These are phyloP conservation scores for Arthrobotrys musiformis DNA, from an alignment of 2,329 filamentous ascomycete species.

Conservation along the genomic window DNA sequence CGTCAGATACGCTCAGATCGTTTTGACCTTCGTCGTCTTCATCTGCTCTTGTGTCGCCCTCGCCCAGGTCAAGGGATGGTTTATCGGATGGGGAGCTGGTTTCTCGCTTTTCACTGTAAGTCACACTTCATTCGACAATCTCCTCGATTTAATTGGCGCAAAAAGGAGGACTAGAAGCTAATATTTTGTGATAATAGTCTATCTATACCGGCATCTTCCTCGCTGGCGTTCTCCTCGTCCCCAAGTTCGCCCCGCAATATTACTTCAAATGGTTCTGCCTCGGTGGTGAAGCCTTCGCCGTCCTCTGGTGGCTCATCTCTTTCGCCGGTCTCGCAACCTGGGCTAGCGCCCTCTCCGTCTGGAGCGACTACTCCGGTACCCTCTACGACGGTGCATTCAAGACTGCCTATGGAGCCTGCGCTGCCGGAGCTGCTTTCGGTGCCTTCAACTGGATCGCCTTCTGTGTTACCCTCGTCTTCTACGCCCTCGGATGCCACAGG, in stretches of 20 bases:
- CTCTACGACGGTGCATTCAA: not conserved
- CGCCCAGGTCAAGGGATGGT: conserved; percentile 8
- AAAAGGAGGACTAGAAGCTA: not conserved
- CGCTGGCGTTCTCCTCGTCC: conserved; percentile 48
- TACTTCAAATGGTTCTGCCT: conserved; percentile 56
- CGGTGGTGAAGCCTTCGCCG: conserved; percentile 49
- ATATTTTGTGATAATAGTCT: conserved; percentile 11
- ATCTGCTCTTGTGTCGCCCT: conserved; percentile 50
- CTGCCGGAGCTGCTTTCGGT: conserved; percentile 49
- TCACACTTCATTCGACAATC: not conserved
- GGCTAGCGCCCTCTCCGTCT: conserved; percentile 27
- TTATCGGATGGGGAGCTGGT: conserved; percentile 51
- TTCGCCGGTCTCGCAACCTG: conserved; percentile 51
- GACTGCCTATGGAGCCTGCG: conserved; percentile 44
- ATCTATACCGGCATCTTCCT: conserved; percentile 52
- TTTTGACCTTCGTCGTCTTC: conserved; percentile 54
- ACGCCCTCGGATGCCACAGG: conserved; percentile 47
- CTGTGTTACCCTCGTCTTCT: conserved; percentile 51
- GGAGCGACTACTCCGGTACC: not conserved
- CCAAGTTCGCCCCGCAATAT: conserved; percentile 40
- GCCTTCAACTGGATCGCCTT: conserved; percentile 54
- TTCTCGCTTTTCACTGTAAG: conserved; percentile 54
- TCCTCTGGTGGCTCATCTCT: conserved; percentile 54
- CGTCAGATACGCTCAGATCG: conserved; percentile 54
- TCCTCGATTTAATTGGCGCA: too few relatives aligned